Percentiles rank a stretch among this genome's conserved stretches.
phyloP scores from a whole-genome alignment of 2,329 filamentous ascomycete species.

The Exserohilum turcica region DNA sequence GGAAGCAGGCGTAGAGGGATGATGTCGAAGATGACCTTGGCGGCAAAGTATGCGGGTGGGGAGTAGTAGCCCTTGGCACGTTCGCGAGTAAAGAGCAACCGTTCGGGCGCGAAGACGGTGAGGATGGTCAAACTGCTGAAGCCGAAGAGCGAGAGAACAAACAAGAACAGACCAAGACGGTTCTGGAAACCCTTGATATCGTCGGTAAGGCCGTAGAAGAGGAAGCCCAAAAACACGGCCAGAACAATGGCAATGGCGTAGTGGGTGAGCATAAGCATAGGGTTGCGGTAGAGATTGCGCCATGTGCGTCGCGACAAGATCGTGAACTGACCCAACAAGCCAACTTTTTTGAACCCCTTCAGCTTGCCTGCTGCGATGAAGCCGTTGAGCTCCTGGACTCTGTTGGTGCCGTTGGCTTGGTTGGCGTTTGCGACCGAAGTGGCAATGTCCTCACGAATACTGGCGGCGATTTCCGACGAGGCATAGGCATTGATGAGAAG shows the following conservation, averaged over 20 bases:
- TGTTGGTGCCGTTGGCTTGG: slow-evolving; percentile 69
- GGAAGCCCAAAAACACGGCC: slow-evolving; percentile 89
- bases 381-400: slow-evolving; percentile 59
- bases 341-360: slow-evolving; percentile 80
- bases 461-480: slow-evolving; percentile 75
- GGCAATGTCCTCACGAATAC: slow-evolving; percentile 78
- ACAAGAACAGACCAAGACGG: slow-evolving; percentile 94
- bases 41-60: slow-evolving; percentile 89
- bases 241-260: slow-evolving; percentile 96
- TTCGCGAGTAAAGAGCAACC: slow-evolving; percentile 89
- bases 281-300: slow-evolving; percentile 97
- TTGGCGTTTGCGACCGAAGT: slow-evolving; percentile 68
- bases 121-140: slow-evolving; percentile 95
- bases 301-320: slow-evolving; percentile 91
- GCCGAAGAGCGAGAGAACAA: slow-evolving; percentile 91
- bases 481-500: slow-evolving; percentile 76
- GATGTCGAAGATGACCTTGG: slow-evolving; percentile 98
- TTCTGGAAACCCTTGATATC: slow-evolving; percentile 99
- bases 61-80: slow-evolving; percentile 96
- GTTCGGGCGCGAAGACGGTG: slow-evolving; percentile 89
- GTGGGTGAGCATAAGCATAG: slow-evolving; percentile 97
- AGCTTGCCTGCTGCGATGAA: slow-evolving; percentile 65
- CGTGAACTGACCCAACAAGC: slow-evolving; percentile 79
- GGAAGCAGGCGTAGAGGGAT: slow-evolving; percentile 92
- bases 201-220: slow-evolving; percentile 95